Evolutionary conservation across 2,329 filamentous ascomycete species (phyloP), one percentile per base, ranked within the genome.

Genomic region (Huntiella decipiens): DNA sequence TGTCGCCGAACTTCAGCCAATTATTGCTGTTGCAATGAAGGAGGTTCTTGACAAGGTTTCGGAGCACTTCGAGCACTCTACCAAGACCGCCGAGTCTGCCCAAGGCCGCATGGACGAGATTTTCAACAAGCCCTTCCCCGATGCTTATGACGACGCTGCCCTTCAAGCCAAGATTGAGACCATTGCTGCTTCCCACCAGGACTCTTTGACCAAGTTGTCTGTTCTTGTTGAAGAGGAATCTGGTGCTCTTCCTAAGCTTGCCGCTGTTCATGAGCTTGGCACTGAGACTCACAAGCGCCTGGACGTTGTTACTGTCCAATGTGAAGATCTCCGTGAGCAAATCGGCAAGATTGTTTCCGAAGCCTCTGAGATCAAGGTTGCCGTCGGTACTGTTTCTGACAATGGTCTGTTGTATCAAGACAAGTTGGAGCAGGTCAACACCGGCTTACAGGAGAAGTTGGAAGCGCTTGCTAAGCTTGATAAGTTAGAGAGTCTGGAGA

Each of bases 21-120:
- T 92, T 62, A 82, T 96, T 53, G 72, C 95, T 48, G 79, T 88
- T 45, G 75, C 82, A 0, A 74, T 98, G 52, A 81, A 85, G 54
- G 83, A 95, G 55, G 77, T 96, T n/a, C 69, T 92, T 35, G 67
- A 76, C 5, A 70, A 92, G 17, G 82, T 94, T 46, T 80, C 77
- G 17, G 75, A 92, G 57, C 87, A 96, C 58, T 94, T 82, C 55
- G 85, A 93, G 54, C 83, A 93, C 57, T 82, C 85, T 11, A 85
- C 87, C 60, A 70, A 73, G 38, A 71, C 78, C 0, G 64, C 67
- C 1, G 67, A 60, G 5, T 64, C 67, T 3, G 65, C 79, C 17
- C 65, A 75, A 52, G 66, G 71, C 50, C 73, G 69, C 56, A 72
- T 79, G 50, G 63, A 77, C 46, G 74, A 81, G 46, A 63, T 49